Evolutionary conservation across 129 eudicot species (phyloP).

Genomic region (Artemisia tridentata): DNA sequence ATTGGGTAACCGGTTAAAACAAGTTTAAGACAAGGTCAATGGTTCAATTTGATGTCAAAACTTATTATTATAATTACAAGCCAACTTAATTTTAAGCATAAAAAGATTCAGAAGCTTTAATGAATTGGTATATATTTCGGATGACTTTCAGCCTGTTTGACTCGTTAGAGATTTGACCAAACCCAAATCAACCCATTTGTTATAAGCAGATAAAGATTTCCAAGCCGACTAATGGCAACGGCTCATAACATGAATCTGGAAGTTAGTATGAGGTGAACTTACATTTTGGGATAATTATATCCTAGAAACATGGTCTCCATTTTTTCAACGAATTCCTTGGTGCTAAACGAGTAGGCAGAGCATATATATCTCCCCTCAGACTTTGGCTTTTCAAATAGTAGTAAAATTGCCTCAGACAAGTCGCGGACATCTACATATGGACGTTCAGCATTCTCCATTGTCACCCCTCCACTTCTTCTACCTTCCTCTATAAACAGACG

Average conservation of each 20-base stretch:
- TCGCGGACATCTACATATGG: slow-evolving; percentile 40
- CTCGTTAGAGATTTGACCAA: not conserved
- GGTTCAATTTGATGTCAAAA: not conserved
- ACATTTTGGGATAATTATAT: slow-evolving; percentile 45
- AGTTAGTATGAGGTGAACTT: not conserved
- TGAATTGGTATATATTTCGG: not conserved
- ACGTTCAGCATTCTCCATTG: slow-evolving; percentile 18
- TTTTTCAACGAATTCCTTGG: slow-evolving; percentile 34
- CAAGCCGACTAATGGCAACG: too few species aligned
- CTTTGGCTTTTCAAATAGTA: slow-evolving; percentile 38
- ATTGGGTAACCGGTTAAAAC: too few species aligned
- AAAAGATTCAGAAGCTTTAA: not conserved
- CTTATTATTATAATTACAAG: too few species aligned
- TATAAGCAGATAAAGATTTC: too few species aligned
- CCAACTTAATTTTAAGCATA: too few species aligned
- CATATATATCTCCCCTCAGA: slow-evolving; percentile 52
- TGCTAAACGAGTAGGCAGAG: slow-evolving; percentile 17
- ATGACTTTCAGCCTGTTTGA: too few species aligned
- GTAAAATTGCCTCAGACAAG: slow-evolving; percentile 32
- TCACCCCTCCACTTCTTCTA: slow-evolving; percentile 1
- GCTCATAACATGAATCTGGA: too few species aligned
- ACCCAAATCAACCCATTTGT: not conserved
- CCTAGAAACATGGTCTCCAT: slow-evolving; percentile 36
- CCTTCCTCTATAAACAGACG: slow-evolving; percentile 27
- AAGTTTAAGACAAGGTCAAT: not conserved